Evolutionary conservation across 139 green algal species (phyloP), one percentile per base, ranked within the genome.

Genomic region (Asterochloris erici): DNA sequence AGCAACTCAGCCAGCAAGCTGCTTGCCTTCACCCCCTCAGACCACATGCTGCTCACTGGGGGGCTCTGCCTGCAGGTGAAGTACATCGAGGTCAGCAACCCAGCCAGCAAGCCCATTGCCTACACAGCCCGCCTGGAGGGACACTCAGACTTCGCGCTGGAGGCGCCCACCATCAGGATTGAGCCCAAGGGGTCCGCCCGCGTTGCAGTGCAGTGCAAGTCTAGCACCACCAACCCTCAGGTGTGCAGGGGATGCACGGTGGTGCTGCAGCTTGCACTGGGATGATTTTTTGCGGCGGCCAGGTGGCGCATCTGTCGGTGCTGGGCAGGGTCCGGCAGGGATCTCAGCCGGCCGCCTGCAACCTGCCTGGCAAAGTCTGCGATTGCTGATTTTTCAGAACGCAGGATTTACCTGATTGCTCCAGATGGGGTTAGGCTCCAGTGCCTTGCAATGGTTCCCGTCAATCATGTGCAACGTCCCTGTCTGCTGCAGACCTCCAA

Each of bases 51-150:
- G 38, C 38, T 54, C 28, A 27, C 61, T 71, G 14, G 15, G 9
- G 11, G 68, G 38, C 23, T 68, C 23, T 17, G 10, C 28, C 23
- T 27, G n/a, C 76, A 80, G 76, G 60, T 70, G 60, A 80, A n/a
- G 47, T 70, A 29, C 60, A 69, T 80, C 21, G 76, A 80, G 23
- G 10, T 80, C 60, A 19, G 60, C 23, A n/a, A 12, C 19, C 60
- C 38, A 26, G 76, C 60, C 21, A 68, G 60, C 54, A 80, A 60
- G 77, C 68, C 85, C 68, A 90, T 96, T 66, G 78, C 79, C 38
- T 97, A 97, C 88, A 86, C 84, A 6, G 89, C 85, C 1, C 85
- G 89, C 10, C 74, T 97, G 70, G 89, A 95, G 82, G 93, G 92
- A 12, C 75, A 89, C 76, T 13, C 79, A 0, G 92, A 95, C 83